Percentiles rank a stretch among this genome's conserved stretches.
phyloP scores from a whole-genome alignment of 2,329 filamentous ascomycete genomes.

The Hypoxylon sp. region DNA sequence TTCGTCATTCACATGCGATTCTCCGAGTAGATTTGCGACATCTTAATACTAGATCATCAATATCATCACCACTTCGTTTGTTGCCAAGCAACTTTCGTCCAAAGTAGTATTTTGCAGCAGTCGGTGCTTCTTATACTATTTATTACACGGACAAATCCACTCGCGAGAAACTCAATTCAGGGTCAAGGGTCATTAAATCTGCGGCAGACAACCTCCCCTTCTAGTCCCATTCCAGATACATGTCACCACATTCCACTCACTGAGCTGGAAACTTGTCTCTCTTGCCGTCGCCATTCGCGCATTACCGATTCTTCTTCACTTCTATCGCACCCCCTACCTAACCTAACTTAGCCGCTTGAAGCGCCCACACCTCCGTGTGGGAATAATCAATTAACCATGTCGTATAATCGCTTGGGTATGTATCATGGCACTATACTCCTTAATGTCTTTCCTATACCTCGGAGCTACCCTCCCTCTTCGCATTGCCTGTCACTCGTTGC shows the following conservation, averaged over 20 bases:
- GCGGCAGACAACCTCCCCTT: slow-evolving; percentile 11
- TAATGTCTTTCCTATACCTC: slow-evolving; percentile 7
- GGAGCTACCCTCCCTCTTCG: slow-evolving; percentile 7
- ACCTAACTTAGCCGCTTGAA: slow-evolving; percentile 29
- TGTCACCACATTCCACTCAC: slow-evolving; percentile 26
- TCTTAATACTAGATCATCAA: slow-evolving; percentile 18
- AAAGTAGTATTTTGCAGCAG: slow-evolving; percentile 11
- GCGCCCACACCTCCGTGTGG: slow-evolving; percentile 29
- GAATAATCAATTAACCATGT: slow-evolving; percentile 59
- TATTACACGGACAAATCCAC: slow-evolving; percentile 20
- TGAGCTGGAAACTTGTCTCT: slow-evolving; percentile 17
- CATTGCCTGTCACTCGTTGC: slow-evolving; percentile 17
- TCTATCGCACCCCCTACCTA: slow-evolving; percentile 28
- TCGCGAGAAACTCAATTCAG: slow-evolving; percentile 17
- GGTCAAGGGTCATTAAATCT: slow-evolving; percentile 23
- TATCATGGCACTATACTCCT: slow-evolving; percentile 45
- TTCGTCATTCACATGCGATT: slow-evolving; percentile 9
- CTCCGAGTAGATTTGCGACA: slow-evolving; percentile 21
- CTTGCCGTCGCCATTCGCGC: slow-evolving; percentile 23
- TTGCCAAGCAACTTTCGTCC: slow-evolving; percentile 6
- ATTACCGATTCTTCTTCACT: slow-evolving; percentile 26
- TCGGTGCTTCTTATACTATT: slow-evolving; percentile 14
- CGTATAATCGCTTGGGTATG: slow-evolving; percentile 79
- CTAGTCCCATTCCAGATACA: slow-evolving; percentile 25
- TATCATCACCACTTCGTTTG: too few relatives aligned